Conservation (phyloP, 192 early-diverging fungal genomes). For the Phlyctochytrium planicorne region DNA sequence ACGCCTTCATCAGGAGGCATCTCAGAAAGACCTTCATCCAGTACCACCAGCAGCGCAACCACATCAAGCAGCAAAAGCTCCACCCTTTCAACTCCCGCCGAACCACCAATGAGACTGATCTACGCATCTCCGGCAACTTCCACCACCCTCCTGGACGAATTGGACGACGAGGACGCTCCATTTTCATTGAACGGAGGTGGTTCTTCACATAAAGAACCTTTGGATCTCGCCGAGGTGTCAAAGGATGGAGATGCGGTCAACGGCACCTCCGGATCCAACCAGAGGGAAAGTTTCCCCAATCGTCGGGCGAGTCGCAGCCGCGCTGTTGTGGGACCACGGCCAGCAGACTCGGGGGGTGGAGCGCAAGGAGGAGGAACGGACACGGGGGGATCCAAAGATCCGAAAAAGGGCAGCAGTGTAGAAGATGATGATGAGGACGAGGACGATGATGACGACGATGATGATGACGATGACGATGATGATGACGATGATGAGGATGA, state of each 20-base stretch:
- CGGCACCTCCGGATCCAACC: no score
- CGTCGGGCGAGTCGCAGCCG: not conserved
- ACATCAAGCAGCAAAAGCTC: no score
- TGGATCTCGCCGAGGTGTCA: not conserved
- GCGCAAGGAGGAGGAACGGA: no score
- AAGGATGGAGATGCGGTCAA: not conserved
- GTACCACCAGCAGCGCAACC: no score
- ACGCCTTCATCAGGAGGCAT: no score
- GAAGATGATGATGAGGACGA: not conserved
- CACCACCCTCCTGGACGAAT: conserved; percentile 26
- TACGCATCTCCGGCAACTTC: conserved; percentile 11
- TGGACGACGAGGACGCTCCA: no score
- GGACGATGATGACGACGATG: not conserved
- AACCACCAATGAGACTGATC: no score
- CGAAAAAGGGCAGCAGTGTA: no score
- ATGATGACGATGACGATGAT: not conserved
- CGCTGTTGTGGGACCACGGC: not conserved
- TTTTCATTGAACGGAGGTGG: no score
- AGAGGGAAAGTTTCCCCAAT: not conserved
- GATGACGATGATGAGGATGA: not conserved
- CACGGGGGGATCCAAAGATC: no score
- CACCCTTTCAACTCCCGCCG: no score
- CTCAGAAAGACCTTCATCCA: no score
- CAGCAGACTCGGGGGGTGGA: not conserved
- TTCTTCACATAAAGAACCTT: not conserved